Evolutionary conservation across 441 rosid genomes (phyloP).

Genomic region (Pelargonium cotyledonis): DNA sequence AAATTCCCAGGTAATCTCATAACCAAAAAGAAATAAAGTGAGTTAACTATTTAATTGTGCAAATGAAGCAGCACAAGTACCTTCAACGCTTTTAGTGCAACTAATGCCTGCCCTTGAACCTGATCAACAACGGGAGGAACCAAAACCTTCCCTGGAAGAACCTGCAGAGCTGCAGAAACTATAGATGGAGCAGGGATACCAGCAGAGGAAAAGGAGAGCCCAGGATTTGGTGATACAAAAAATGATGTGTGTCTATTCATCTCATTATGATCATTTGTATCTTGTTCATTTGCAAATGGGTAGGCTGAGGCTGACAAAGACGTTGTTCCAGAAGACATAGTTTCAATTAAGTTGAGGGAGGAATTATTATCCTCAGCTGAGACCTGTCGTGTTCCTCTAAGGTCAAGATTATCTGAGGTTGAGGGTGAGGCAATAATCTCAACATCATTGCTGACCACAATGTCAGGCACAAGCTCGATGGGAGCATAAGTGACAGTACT

Average conservation of each 20-base stretch:
- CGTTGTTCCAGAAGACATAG: slow-evolving; percentile 26
- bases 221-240: slow-evolving; percentile 23
- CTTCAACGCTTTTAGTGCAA: slow-evolving; percentile 70
- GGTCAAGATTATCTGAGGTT: slow-evolving; percentile 35
- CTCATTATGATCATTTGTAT: slow-evolving; percentile 28
- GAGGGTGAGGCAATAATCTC: slow-evolving; percentile 23
- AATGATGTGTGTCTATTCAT: slow-evolving; percentile 22
- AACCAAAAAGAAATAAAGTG: background rate
- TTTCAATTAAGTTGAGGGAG: slow-evolving; percentile 28
- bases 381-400: slow-evolving; percentile 26
- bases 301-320: slow-evolving; percentile 31
- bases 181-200: slow-evolving; percentile 91
- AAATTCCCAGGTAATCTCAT: background rate
- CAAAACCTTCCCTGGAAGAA: slow-evolving; percentile 69
- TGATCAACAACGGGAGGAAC: slow-evolving; percentile 79
- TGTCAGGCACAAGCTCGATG: slow-evolving; percentile 25
- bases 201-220: slow-evolving; percentile 39
- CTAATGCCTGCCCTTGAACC: slow-evolving; percentile 79
- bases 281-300: slow-evolving; percentile 32
- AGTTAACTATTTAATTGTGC: background rate
- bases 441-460: slow-evolving; percentile 25
- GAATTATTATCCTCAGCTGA: slow-evolving; percentile 31
- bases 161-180: slow-evolving; percentile 54
- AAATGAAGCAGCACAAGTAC: slow-evolving; percentile 11
- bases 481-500: slow-evolving; percentile 21